Percentiles rank a stretch among this genome's conserved stretches.
Conservation (phyloP, 2,329 filamentous ascomycete genomes). For the Talaromyces sp. region DNA sequence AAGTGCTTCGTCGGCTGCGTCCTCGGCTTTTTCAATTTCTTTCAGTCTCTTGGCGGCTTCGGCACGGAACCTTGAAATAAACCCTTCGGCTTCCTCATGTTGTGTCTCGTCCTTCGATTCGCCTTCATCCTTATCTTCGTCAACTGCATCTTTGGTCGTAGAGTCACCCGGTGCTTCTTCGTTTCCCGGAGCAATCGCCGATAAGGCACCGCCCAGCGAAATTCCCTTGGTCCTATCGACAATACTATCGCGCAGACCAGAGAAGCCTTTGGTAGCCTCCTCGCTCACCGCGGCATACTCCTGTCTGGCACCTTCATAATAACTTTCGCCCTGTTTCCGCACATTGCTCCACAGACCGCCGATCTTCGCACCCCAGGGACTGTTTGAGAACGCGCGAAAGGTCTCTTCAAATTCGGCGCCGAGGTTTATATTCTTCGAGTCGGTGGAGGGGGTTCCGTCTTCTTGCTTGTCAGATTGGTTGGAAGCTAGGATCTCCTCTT, state of each 20-base stretch:
- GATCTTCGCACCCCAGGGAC: slow-evolving; percentile 83
- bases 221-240: slow-evolving; percentile 71
- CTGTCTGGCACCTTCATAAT: slow-evolving; percentile 77
- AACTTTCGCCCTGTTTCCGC: slow-evolving; percentile 90
- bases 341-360: slow-evolving; percentile 87
- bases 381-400: slow-evolving; percentile 87
- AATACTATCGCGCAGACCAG: slow-evolving; percentile 64
- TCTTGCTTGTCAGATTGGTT: slow-evolving; percentile 50
- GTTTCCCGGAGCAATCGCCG: slow-evolving; percentile 20
- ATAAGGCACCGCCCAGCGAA: slow-evolving; percentile 54
- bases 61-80: slow-evolving; percentile 70
- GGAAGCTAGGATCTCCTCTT: slow-evolving; percentile 68
- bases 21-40: slow-evolving; percentile 86
- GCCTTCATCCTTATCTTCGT: slow-evolving; percentile 26
- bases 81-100: slow-evolving; percentile 49
- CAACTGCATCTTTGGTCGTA: slow-evolving; percentile 27
- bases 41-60: slow-evolving; percentile 81
- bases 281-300: slow-evolving; percentile 75
- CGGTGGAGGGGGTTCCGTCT: slow-evolving; percentile 37
- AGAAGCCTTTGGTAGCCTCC: slow-evolving; percentile 78
- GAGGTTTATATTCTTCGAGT: slow-evolving; percentile 52
- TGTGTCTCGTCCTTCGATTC: slow-evolving; percentile 1
- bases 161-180: slow-evolving; percentile 26
- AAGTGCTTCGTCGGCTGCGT: slow-evolving; percentile 92
- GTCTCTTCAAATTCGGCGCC: slow-evolving; percentile 91